Evolutionary conservation across 371 early-diverging fungal genomes (phyloP), one percentile per base, ranked within the genome.

Genomic region (Rhizopus arrhizus): DNA sequence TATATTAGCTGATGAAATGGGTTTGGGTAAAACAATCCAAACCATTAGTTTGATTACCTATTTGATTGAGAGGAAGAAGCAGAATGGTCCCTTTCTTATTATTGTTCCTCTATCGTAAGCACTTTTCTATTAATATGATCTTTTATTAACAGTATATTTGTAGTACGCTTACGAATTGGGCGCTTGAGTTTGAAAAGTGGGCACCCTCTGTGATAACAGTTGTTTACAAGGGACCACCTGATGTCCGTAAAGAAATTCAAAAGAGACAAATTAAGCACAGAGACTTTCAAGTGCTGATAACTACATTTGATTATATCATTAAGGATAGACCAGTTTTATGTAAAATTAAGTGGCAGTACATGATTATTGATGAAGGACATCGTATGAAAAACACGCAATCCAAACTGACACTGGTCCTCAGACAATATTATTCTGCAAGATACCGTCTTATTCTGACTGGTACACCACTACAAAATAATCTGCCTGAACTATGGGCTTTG

Each of bases 1-100:
- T 46, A 99, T 99, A 56, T 74, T 99, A 65, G 98, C 99, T 3
- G 99, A 99, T 78, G 99, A 99, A 81, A 99, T 99, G 99, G 96
- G 97, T 52, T 77, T 97, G 15, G 97, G 96, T 48, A 95, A 97
- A 75, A 96, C 97, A 2, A 93, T 99, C 56, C 99, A 99, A 73
- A 97, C 99, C 2, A 95, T 99, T 49, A 94, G 98, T 53, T 82
- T 99, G 55, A 88, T 99, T 46, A 92, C 95, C 33, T 94, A 93
- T 67, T 74, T 99, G 61, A 92, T 96, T 59, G 97, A 97, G 62
- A 84, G 81, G 62, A 96, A 96, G 80, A 85, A 86, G 65, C 94
- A 94, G 68, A 84, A 86, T 57, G 98, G 98, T 4, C 99, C 99
- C 10, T 97, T 86, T 67, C 73, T 99, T 48, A 89, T 99, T 58